Base-by-base conservation (phyloP, 2,329 filamentous ascomycete genomes). In the Davidsoniella eucalypti region DNA sequence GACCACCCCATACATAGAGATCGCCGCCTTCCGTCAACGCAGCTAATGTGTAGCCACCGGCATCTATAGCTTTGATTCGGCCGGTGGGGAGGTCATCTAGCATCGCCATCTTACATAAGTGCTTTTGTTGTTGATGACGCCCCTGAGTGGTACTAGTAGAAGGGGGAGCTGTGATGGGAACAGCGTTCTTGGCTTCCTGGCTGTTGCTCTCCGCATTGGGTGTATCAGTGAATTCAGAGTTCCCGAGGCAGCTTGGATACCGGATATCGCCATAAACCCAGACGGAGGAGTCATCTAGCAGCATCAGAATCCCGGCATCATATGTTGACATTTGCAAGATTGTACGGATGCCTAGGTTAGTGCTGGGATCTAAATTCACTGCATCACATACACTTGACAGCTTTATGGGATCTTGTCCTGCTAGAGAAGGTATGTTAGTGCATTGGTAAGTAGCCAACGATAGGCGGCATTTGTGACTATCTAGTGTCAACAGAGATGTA, bases 1-100 rank as follows among this genome's bases (percentile, higher is more conserved):
- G 46, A 42, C 59, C 59, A 2, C 80, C 79, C 78, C 79, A 84
- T 21, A 73, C 59, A 57, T 83, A 84, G 2, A 81, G 60, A 52
- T 76, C 73, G 29, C 71, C 66, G 2, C 72, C 73, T 9, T 67
- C 63, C 0, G 76, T 81, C 41, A 83, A 56, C 0, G 77, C 78
- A 2, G 73, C 75, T 2, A 73, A 62, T 2, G 71, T 62, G 57
- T 78, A 80, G 0, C 78, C 78, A 2, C 71, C 71, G 2, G 71
- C 71, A 3, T 66, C 67, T 23, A 84, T 63, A 56, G 73, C 75
- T 26, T 57, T 63, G 45, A 83, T 69, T 10, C 42, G 68, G 43
- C 64, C 75, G 17, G 62, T 70, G 52, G 64, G 70, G 18, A 82
- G 64, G 50, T 72, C 68, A 4, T 60, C 60, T 4, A 33, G 29